These are phyloP conservation scores for Botryobasidium botryosum DNA, from an alignment of 768 basidiomycete species.

Conservation along the genomic window DNA sequence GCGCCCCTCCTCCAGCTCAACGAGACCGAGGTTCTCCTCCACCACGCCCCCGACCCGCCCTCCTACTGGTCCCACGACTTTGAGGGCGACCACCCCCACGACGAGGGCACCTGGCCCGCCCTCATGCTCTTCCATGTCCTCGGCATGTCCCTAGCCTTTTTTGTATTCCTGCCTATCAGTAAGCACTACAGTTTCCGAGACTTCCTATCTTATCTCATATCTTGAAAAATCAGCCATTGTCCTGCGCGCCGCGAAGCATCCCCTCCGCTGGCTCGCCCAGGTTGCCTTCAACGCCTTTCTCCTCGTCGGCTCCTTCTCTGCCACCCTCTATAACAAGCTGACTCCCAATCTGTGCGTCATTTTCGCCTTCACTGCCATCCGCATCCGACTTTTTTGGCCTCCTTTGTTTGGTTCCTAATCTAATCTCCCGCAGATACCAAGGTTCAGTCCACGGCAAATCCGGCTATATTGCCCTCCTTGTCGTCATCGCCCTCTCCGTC, in stretches of 20 bases:
- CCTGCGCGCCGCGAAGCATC: constrained; percentile 59
- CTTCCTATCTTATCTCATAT: constrained; percentile 1
- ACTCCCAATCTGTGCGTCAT: constrained; percentile 69
- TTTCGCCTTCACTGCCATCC: constrained; percentile 9
- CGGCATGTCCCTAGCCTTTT: constrained; percentile 66
- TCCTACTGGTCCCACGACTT: constrained; percentile 76
- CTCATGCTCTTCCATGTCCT: constrained; percentile 60
- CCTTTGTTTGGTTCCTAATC: no score
- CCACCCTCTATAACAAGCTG: constrained; percentile 53
- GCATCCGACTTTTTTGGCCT: constrained; percentile 1
- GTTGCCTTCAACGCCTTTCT: constrained; percentile 44
- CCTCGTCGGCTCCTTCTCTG: constrained; percentile 47
- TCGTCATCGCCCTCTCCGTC: constrained; percentile 29
- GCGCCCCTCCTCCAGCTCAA: constrained; percentile 29
- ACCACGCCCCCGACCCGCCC: constrained; percentile 52
- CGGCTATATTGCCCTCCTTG: constrained; percentile 38
- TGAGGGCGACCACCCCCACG: constrained; percentile 19
- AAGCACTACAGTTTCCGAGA: constrained; percentile 16
- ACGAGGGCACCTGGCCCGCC: constrained; percentile 18
- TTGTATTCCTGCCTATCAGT: constrained; percentile 69
- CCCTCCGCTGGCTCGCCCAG: constrained; percentile 41
- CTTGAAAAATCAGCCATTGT: constrained; percentile 41
- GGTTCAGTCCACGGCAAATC: constrained; percentile 41
- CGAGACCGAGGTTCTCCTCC: constrained; percentile 51
- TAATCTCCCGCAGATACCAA: constrained; percentile 22